Evolutionary conservation across 2,329 filamentous ascomycete species (phyloP).

Genomic region (Samsoniella hepiali): DNA sequence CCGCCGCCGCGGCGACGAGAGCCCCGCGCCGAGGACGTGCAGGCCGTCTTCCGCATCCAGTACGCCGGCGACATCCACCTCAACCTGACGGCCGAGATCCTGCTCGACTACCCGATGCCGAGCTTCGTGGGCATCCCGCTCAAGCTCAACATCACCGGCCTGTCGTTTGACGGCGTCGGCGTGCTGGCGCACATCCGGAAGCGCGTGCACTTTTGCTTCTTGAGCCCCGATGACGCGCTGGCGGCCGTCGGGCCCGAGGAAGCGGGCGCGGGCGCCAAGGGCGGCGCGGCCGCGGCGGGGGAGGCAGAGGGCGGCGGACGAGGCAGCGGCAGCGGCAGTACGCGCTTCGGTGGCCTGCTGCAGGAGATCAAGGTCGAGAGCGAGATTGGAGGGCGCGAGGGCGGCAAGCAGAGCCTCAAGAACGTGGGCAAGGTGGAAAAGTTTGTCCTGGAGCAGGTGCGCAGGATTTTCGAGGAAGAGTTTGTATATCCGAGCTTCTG

Average conservation of each 20-base stretch:
- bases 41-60: constrained; percentile 85
- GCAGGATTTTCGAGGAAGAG: constrained; percentile 96
- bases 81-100: constrained; percentile 87
- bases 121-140: constrained; percentile 95
- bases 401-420: constrained; percentile 91
- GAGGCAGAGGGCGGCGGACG: constrained; percentile 27
- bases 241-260: constrained; percentile 58
- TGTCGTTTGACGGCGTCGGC: constrained; percentile 93
- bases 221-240: constrained; percentile 86
- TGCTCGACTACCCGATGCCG: constrained; percentile 97
- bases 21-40: constrained; percentile 78
- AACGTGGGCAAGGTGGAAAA: constrained; percentile 98
- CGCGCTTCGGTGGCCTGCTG: constrained; percentile 67
- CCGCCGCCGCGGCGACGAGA: constrained; percentile 60
- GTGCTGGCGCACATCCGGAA: constrained; percentile 88
- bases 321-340: constrained; percentile 20
- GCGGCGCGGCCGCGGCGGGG: constrained; percentile 14
- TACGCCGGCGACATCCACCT: constrained; percentile 87
- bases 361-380: constrained; percentile 96
- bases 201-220: constrained; percentile 87
- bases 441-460: constrained; percentile 94
- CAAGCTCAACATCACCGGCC: constrained; percentile 88
- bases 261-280: constrained; percentile 19
- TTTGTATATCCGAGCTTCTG: constrained; percentile 98
- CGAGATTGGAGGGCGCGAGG: constrained; percentile 90